Evolutionary conservation across 2,329 filamentous ascomycete species (phyloP).

Genomic region (Penicillium sp.): DNA sequence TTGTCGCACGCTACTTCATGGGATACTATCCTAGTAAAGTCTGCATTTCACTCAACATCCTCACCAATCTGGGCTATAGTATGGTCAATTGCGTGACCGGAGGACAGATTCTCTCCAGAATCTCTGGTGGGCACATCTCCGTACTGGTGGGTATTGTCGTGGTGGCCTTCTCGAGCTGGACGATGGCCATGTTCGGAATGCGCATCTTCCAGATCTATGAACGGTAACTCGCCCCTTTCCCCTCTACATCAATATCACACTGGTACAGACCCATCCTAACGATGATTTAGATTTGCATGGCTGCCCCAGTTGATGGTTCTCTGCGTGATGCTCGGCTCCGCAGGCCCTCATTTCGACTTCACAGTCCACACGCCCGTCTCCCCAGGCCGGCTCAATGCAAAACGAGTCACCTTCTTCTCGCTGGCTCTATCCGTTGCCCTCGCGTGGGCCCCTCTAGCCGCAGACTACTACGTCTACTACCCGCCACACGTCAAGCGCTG

Average conservation of each 20-base stretch:
- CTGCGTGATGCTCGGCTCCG: constrained; percentile 46
- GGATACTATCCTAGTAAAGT: constrained; percentile 49
- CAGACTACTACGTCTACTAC: constrained; percentile 53
- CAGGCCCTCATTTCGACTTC: constrained; percentile 44
- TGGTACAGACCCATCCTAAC: not conserved
- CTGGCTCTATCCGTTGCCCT: constrained; percentile 42
- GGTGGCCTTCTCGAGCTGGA: constrained; percentile 40
- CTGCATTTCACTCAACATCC: constrained; percentile 45
- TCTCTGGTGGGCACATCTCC: constrained; percentile 43
- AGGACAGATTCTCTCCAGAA: constrained; percentile 49
- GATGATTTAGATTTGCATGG: constrained; percentile 41
- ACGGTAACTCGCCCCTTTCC: constrained; percentile 33
- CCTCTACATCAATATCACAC: not conserved
- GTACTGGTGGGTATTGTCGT: constrained; percentile 47
- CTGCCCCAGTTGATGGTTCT: constrained; percentile 48
- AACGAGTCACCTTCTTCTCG: constrained; percentile 44
- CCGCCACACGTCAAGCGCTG: constrained; percentile 42
- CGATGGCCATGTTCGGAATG: constrained; percentile 47
- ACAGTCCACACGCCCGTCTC: constrained; percentile 34
- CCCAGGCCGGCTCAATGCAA: constrained; percentile 36
- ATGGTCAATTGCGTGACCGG: constrained; percentile 50
- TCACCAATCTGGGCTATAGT: constrained; percentile 49
- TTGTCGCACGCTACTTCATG: constrained; percentile 49
- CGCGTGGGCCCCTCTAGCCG: constrained; percentile 41
- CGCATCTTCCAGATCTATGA: constrained; percentile 50